Base-by-base conservation (phyloP, 2,329 filamentous ascomycete genomes). In the Talaromyces albobiverticillius region DNA sequence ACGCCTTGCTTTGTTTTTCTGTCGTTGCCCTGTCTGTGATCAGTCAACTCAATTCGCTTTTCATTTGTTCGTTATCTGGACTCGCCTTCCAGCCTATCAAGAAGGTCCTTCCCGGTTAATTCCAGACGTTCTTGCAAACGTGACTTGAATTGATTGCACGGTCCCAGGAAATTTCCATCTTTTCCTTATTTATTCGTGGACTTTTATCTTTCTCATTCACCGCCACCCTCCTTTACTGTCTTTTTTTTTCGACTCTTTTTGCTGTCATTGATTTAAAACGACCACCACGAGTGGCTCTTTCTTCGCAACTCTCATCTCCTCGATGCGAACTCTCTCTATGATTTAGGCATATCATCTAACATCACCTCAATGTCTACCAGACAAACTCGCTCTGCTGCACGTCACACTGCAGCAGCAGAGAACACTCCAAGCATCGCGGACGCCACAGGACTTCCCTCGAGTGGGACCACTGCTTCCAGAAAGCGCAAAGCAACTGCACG, bases 331-430 rank as follows among this genome's bases (percentile, higher is more conserved):
- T 18, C 54, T 40, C 40, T 43, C 54, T 16, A 53, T 47, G 41
- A 31, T 25, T 47, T 45, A 46, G 41, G 36, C 36, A 36, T 45
- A 46, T 50, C 22, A 49, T 57, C 60, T 69, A 67, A 64, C 68
- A 69, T 60, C 71, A 79, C 87, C 89, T 93, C 86, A 22, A 96
- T 96, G 91, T 90, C 89, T 84, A 80, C 86, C 83, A 96, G 92
- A 89, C 86, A 94, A 68, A 96, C 93, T 81, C 90, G 93, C 80
- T 94, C 92, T 68, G 88, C 92, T 75, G 88, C 92, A 79, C 91
- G 91, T 81, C 86, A 90, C 83, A 89, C 89, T 79, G 31, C 36
- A 18, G 88, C 89, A 76, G 81, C 46, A 31, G 55, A 53, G 26
- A 47, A n/a, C 41, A 80, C 62, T 67, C 73, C 60, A 66, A 76